These are phyloP conservation scores for Mucor indicus DNA, from an alignment of 371 early-diverging fungal genomes.

Conservation along the genomic window DNA sequence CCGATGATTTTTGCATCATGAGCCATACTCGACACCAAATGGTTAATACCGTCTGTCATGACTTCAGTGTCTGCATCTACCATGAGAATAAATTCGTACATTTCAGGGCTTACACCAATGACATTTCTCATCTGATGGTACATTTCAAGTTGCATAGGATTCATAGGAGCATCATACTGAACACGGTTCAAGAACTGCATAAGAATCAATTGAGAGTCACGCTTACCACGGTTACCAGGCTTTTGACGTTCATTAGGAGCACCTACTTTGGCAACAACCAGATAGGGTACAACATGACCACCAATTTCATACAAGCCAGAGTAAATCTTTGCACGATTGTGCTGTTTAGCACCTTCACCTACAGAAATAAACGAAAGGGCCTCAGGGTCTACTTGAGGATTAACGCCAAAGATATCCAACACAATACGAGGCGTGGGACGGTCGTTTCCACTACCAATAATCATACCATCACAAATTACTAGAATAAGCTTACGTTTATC, in stretches of 20 bases:
- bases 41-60: slow-evolving; percentile 56
- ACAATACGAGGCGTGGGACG: slow-evolving; percentile 93
- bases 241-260: slow-evolving; percentile 66
- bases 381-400: slow-evolving; percentile 72
- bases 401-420: slow-evolving; percentile 84
- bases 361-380: slow-evolving; percentile 84
- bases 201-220: slow-evolving; percentile 78
- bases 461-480: slow-evolving; percentile 80
- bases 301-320: slow-evolving; percentile 87
- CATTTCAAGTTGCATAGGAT: slow-evolving; percentile 82
- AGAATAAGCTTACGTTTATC: slow-evolving; percentile 70
- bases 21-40: slow-evolving; percentile 64
- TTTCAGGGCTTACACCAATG: slow-evolving; percentile 77
- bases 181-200: slow-evolving; percentile 72
- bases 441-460: slow-evolving; percentile 91
- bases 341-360: slow-evolving; percentile 79
- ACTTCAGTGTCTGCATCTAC: slow-evolving; percentile 64
- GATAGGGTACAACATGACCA: slow-evolving; percentile 84
- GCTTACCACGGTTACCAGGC: slow-evolving; percentile 97
- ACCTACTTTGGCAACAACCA: slow-evolving; percentile 91
- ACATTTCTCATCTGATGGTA: slow-evolving; percentile 82
- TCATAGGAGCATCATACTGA: slow-evolving; percentile 66
- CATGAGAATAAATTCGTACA: slow-evolving; percentile 56
- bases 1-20: slow-evolving; percentile 76
- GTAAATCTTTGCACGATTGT: slow-evolving; percentile 94